Evolutionary conservation across 2,329 filamentous ascomycete genomes (phyloP), one percentile per base, ranked within the genome.

Genomic region (Penicillium sp.): DNA sequence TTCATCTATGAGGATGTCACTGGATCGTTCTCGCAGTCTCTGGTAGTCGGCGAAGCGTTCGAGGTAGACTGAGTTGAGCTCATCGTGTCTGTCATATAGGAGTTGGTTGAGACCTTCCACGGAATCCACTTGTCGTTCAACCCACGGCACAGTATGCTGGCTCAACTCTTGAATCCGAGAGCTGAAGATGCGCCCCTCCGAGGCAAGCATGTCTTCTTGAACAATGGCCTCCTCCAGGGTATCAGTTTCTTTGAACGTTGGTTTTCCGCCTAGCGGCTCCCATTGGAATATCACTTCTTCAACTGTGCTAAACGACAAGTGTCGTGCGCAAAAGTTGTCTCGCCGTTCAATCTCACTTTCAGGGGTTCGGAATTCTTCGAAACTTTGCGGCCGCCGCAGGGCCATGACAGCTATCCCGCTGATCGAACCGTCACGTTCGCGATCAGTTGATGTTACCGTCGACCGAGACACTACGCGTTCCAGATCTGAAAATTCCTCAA

Each of bases 1-100:
- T 73, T 95, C 89, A 45, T 87, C 84, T 0, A 81, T 80, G 10
- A 96, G 75, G 16, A 91, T 76, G 55, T 89, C 87, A 33, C 87
- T 83, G 1, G 87, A 87, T 55, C 82, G 81, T 54, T 88, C 82
- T 58, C 86, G 84, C 16, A 91, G 79, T 16, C 80, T 80, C 61
- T 88, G 84, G 63, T 89, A 90, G 16, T 84, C 83, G 41, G 90
- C 85, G n/a, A 85, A 78, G 19, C 88, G 83, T 50, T 88, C 84
- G 37, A 86, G 80, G 69, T 92, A 91, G 3, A 91, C 74, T 0
- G 76, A 73, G 50, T 89, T 83, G 3, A 94, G 76, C 33, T 87
- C 82, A 17, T 87, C 80, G 51, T 86, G 82, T 60, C 91, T 87
- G 17, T 78, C 76, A 30, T 82, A 81, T 49, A 87, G 86, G 40